These are phyloP conservation scores for Fraxinus floribunda DNA, from an alignment of 305 asterid species.

Conservation along the genomic window DNA sequence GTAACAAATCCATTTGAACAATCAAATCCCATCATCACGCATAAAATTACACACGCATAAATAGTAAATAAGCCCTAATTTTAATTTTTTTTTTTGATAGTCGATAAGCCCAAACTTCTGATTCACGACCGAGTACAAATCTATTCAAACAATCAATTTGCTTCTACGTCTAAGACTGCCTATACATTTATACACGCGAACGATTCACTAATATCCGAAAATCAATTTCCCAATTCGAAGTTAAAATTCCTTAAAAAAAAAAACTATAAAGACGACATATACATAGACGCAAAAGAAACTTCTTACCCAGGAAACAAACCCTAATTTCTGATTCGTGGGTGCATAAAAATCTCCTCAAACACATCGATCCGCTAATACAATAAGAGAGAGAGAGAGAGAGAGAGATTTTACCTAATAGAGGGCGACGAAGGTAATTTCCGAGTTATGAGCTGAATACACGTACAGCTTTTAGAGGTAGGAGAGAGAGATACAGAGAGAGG, in stretches of 20 bases:
- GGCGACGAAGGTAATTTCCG: background rate
- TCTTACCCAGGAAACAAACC: background rate
- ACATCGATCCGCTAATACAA: background rate
- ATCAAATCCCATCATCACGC: background rate
- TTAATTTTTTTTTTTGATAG: background rate
- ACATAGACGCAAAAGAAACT: background rate
- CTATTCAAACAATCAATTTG: background rate
- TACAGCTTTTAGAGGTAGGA: background rate
- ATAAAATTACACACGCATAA: background rate
- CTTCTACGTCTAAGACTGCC: background rate
- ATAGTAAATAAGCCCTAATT: background rate
- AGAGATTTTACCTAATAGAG: background rate
- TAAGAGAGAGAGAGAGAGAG: background rate
- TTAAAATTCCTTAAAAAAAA: background rate
- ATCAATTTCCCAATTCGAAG: background rate
- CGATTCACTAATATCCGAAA: background rate
- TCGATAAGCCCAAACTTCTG: background rate
- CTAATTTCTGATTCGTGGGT: background rate
- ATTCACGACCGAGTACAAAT: background rate
- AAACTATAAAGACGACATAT: background rate
- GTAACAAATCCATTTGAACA: background rate
- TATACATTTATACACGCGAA: background rate
- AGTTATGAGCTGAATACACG: background rate
- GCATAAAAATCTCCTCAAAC: background rate
- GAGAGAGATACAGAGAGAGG: background rate